These are phyloP conservation scores for Chenopodium formosanum DNA, from an alignment of 148 eudicot species.

Conservation along the genomic window DNA sequence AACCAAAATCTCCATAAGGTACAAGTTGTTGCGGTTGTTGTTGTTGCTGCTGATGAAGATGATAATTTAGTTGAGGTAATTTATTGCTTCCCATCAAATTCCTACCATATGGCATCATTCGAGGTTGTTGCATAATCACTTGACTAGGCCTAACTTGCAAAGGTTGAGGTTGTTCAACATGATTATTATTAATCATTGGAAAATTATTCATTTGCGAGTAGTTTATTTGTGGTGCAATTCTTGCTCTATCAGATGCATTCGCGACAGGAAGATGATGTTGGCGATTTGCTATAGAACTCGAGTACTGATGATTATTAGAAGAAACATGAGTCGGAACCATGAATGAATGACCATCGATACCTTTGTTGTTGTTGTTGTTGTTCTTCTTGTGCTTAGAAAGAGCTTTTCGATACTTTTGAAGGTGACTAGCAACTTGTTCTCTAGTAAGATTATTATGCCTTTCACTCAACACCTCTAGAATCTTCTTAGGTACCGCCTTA, in stretches of 20 bases:
- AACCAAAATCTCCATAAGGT: background rate
- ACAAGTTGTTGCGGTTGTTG: background rate
- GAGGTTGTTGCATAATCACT: background rate
- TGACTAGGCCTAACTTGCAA: conserved; percentile 1
- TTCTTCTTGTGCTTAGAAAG: background rate
- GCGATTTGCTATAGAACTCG: background rate
- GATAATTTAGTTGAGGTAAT: background rate
- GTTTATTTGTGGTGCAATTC: too few relatives aligned
- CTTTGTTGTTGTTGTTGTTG: background rate
- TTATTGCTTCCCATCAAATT: background rate
- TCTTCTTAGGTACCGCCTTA: conserved; percentile 28
- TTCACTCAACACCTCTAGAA: conserved; percentile 15
- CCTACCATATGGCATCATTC: background rate
- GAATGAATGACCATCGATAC: background rate
- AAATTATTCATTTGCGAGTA: too few relatives aligned
- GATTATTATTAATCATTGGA: too few relatives aligned
- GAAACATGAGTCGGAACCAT: background rate
- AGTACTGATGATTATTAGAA: background rate
- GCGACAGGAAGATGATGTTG: background rate
- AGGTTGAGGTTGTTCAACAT: background rate
- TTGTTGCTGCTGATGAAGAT: background rate
- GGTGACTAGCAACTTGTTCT: conserved; percentile 31
- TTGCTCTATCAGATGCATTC: too few relatives aligned
- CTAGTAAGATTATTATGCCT: conserved; percentile 8
- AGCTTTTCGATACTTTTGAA: conserved; percentile 28